phyloP scores from a whole-genome alignment of 352 stramenopile genomes.

The Globisporangium perplexum region DNA sequence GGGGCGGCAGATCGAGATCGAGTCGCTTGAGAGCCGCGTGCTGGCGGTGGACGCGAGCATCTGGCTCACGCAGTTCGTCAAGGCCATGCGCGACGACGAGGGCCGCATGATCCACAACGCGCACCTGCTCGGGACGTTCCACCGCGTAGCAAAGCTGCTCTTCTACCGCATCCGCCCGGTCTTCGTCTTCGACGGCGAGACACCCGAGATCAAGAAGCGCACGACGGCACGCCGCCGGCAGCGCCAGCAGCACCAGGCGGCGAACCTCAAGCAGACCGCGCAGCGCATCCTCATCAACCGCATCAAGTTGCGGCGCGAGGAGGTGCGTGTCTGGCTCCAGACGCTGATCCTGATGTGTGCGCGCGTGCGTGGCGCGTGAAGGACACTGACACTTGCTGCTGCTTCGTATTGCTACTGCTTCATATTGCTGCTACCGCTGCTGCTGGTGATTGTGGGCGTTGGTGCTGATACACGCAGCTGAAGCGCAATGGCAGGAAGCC shows the following conservation, averaged over 20 bases:
- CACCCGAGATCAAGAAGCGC: conserved; percentile 95
- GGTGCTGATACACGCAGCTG: no score
- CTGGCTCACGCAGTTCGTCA: conserved; percentile 99
- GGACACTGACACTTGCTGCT: neutral
- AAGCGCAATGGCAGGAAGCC: conserved; percentile 47
- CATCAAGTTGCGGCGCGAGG: conserved; percentile 52
- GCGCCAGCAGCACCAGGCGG: conserved; percentile 60
- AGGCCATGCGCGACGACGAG: conserved; percentile 96
- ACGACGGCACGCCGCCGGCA: conserved; percentile 65
- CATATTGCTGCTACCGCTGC: no score
- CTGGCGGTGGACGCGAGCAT: conserved; percentile 99
- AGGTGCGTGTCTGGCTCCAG: conserved; percentile 18
- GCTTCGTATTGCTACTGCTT: no score
- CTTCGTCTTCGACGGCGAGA: conserved; percentile 98
- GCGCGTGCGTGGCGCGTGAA: no score
- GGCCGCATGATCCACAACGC: conserved; percentile 93
- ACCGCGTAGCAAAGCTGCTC: conserved; percentile 91
- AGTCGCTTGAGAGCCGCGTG: conserved; percentile 94
- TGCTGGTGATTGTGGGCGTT: no score
- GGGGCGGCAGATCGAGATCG: conserved; percentile 96
- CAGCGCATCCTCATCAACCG: conserved; percentile 94
- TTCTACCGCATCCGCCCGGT: conserved; percentile 97
- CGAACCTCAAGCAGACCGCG: conserved; percentile 89
- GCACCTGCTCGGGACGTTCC: conserved; percentile 93
- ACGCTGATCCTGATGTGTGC: neutral